Conservation (phyloP, 495 filamentous ascomycete genomes). For the Neurospora sp. region DNA sequence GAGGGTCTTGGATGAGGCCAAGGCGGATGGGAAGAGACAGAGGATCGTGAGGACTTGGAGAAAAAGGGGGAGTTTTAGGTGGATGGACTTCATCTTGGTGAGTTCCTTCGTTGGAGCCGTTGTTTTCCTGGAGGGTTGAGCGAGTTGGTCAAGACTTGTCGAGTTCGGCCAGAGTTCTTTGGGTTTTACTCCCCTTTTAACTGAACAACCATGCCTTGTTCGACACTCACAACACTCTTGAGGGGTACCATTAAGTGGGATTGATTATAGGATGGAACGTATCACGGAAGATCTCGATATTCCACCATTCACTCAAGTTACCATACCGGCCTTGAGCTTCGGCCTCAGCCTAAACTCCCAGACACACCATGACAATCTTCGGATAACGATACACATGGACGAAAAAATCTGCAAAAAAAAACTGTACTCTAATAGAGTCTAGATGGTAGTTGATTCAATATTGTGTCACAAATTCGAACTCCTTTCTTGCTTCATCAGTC, state of each 20-base stretch:
- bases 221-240: background rate
- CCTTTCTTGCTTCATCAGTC: background rate
- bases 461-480: background rate
- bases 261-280: background rate
- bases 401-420: background rate
- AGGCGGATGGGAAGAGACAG: conserved; percentile 1
- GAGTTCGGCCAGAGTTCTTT: background rate
- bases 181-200: background rate
- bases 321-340: background rate
- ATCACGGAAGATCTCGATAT: background rate
- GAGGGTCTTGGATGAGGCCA: conserved; percentile 22
- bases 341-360: background rate
- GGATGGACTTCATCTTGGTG: background rate
- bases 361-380: background rate
- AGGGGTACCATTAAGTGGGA: background rate
- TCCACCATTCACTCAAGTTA: background rate
- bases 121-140: background rate
- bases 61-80: background rate
- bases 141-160: background rate
- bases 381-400: too few species aligned
- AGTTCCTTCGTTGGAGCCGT: background rate
- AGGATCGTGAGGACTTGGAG: too few species aligned
- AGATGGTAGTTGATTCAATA: background rate
- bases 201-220: background rate
- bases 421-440: background rate